phyloP scores from a whole-genome alignment of 257 asterid genomes.

The Salvia rosmarinus region DNA sequence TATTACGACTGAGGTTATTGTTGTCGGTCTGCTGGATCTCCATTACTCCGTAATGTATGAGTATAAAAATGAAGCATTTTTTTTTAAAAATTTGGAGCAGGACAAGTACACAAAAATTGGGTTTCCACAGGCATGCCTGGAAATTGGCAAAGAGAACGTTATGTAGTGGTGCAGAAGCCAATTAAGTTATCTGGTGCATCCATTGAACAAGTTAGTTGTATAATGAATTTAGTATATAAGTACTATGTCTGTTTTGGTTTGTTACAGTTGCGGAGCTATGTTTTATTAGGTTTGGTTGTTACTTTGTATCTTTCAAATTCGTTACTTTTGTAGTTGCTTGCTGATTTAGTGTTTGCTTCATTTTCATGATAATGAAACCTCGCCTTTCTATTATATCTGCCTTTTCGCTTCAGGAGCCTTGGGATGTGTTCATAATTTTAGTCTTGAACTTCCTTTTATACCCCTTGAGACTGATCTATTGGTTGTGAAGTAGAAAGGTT shows the following conservation, averaged over 20 bases:
- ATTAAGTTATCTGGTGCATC: conserved; percentile 43
- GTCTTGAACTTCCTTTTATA: no score
- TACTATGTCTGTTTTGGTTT: not conserved
- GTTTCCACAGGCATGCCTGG: conserved; percentile 32
- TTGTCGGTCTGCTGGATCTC: not conserved
- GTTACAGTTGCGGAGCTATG: no score
- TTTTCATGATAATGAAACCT: no score
- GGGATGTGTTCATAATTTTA: no score
- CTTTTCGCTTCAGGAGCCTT: no score
- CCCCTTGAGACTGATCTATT: no score
- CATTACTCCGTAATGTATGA: not conserved
- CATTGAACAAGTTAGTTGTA: conserved; percentile 42
- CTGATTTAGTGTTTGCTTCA: no score
- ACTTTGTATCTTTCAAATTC: no score
- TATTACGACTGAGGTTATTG: not conserved
- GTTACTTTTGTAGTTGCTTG: no score
- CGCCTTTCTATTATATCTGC: no score
- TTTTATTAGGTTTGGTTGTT: no score
- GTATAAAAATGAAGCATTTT: not conserved
- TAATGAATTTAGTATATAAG: conserved; percentile 20
- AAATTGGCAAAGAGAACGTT: conserved; percentile 53
- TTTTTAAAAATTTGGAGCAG: conserved; percentile 39
- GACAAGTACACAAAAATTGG: conserved; percentile 53
- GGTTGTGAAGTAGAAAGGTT: no score
- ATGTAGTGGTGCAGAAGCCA: conserved; percentile 48